phyloP scores from a whole-genome alignment of 176 grass and related monocot species.

The Avena eriantha region DNA sequence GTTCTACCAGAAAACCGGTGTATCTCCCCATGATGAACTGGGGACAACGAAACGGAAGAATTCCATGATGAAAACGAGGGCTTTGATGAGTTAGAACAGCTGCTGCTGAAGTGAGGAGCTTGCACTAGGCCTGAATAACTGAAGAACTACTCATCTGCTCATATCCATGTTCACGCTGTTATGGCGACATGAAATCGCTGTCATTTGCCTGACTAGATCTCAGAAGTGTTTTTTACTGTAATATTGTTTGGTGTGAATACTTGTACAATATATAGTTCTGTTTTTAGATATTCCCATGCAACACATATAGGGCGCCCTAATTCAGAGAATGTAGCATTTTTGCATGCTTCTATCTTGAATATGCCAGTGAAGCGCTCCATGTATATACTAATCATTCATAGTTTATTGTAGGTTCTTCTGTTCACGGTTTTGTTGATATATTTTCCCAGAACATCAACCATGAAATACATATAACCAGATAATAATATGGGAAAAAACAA shows the following conservation, averaged over 20 bases:
- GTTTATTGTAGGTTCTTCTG: not conserved
- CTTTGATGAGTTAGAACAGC: conserved; percentile 58
- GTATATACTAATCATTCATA: not conserved
- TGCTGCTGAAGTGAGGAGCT: conserved; percentile 57
- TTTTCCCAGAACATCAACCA: no score
- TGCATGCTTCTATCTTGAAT: not conserved
- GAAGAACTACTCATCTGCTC: not conserved
- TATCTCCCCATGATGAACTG: conserved; percentile 45
- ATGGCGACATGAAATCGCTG: not conserved
- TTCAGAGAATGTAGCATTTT: not conserved
- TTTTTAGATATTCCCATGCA: not conserved
- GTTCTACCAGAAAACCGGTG: conserved; percentile 72
- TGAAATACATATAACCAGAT: no score
- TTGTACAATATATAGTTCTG: not conserved
- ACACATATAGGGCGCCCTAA: not conserved
- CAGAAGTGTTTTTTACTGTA: not conserved
- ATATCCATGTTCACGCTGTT: no score
- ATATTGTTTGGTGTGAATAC: not conserved
- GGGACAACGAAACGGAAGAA: conserved; percentile 34
- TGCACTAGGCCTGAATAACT: not conserved
- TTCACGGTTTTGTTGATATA: not conserved
- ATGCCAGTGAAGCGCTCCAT: not conserved
- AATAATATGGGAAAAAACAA: no score
- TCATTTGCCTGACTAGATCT: not conserved
- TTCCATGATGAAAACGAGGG: conserved; percentile 28